These are phyloP conservation scores for Thalassiosira mediterranea DNA, from an alignment of 352 stramenopile genomes.

Conservation along the genomic window DNA sequence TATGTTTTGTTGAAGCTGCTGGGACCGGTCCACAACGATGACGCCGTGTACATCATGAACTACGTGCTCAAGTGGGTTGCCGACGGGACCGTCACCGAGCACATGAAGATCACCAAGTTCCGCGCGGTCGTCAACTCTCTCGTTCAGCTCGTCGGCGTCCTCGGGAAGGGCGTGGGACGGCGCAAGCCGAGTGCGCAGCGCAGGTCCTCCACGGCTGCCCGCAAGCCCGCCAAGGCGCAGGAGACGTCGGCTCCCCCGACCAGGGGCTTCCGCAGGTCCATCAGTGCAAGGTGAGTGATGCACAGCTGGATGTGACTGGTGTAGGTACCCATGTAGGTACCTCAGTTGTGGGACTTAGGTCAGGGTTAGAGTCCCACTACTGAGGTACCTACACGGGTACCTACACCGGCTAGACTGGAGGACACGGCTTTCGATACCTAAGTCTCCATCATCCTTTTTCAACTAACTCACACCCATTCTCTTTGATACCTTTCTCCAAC, in stretches of 20 bases:
- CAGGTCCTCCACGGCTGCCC: conserved; percentile 40
- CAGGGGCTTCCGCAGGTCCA: conserved; percentile 38
- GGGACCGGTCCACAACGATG: conserved; percentile 92
- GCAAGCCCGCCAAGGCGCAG: conserved; percentile 22
- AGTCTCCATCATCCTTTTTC: too few species aligned
- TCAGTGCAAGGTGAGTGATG: too few species aligned
- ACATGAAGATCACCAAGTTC: conserved; percentile 72
- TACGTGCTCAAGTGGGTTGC: conserved; percentile 82
- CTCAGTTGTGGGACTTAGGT: too few species aligned
- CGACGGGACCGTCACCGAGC: conserved; percentile 61
- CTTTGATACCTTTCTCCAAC: too few species aligned
- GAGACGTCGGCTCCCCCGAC: conserved; percentile 27
- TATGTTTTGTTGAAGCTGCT: conserved; percentile 94
- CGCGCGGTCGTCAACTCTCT: conserved; percentile 66
- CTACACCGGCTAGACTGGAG: too few species aligned
- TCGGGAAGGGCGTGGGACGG: conserved; percentile 77
- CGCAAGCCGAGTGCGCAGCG: conserved; percentile 67
- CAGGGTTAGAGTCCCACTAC: too few species aligned
- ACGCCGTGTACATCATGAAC: conserved; percentile 90
- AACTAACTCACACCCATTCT: too few species aligned
- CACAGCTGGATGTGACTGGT: too few species aligned
- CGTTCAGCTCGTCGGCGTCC: conserved; percentile 67
- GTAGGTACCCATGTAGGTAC: too few species aligned
- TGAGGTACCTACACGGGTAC: too few species aligned
- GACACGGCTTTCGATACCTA: too few species aligned